Evolutionary conservation across 2,329 filamentous ascomycete species (phyloP), one percentile per base, ranked within the genome.

Genomic region (Purpureocillium takamizusanense): DNA sequence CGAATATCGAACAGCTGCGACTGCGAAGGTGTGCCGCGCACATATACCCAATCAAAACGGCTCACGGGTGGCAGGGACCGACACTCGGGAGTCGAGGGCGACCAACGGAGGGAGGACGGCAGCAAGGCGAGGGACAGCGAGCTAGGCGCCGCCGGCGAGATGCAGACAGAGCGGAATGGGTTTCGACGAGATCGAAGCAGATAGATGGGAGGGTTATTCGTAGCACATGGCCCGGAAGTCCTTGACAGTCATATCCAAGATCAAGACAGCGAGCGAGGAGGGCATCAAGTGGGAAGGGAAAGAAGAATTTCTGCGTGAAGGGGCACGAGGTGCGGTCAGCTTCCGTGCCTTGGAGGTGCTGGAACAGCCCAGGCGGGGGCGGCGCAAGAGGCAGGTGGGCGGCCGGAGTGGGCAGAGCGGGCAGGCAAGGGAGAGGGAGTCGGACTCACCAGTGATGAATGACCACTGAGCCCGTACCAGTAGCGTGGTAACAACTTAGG

Each of bases 251-350:
- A 43, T 27, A 34, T 12, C 21, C 23, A 39, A 17, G 27, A 35
- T 36, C 27, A n/a, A 39, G 36, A 25, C 21, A 10, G n/a, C n/a
- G n/a, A n/a, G n/a, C n/a, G 21, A 25, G 6, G 35, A 33, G 39
- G 37, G 33, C 12, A 28, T 33, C 17, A 40, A 33, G 25, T 30
- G 37, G 32, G 16, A 41, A 31, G 31, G 35, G 23, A 40, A 16
- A 25, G 21, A 25, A 25, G 10, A 25, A n/a, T n/a, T n/a, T n/a
- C 36, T 42, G 37, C 15, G 40, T 29, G 31, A 36, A 36, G 40
- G 40, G 40, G 25, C 35, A 29, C 35, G 21, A 38, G 18, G 12
- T 41, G 21, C 30, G 16, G 38, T 42, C 36, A 37, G 40, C 33
- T 25, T 34, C 28, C 21, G 32, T 16, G 17, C 33, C 9, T 25